phyloP scores from a whole-genome alignment of 352 stramenopile genomes.

The Elongisporangium prolatum region DNA sequence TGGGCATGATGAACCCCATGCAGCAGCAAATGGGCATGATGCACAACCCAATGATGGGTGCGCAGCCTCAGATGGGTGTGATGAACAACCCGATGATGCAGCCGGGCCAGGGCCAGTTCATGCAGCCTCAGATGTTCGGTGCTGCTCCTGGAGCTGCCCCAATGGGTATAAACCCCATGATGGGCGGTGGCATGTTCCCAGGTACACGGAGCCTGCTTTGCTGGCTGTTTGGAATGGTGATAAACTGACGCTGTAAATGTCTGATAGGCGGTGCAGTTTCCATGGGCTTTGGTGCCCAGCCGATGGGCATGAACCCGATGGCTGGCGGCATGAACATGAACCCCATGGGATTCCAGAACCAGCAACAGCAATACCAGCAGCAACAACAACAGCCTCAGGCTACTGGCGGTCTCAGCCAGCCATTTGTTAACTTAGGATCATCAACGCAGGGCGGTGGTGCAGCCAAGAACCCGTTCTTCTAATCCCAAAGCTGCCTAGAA shows the following conservation, averaged over 20 bases:
- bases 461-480: constrained; percentile 44
- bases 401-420: constrained; percentile 54
- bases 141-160: constrained; percentile 1
- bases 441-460: constrained; percentile 13
- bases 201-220: constrained; percentile 22
- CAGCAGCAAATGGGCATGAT: constrained; percentile 17
- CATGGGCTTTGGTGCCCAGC: constrained; percentile 50
- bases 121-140: constrained; percentile 11
- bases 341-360: constrained; percentile 44
- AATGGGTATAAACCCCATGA: constrained; percentile 47
- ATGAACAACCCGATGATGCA: constrained; percentile 58
- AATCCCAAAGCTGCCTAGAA: constrained; percentile 3
- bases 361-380: constrained; percentile 24
- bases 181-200: constrained; percentile 35
- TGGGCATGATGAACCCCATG: constrained; percentile 31
- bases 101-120: constrained; percentile 13
- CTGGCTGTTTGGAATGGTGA: neutral
- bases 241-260: neutral
- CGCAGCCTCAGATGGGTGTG: constrained; percentile 17
- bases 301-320: constrained; percentile 64
- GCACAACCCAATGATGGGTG: neutral
- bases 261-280: constrained; percentile 20
- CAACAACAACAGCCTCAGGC: constrained; percentile 37
- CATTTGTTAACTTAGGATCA: constrained; percentile 69
- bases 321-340: constrained; percentile 51